phyloP scores from a whole-genome alignment of 2,329 filamentous ascomycete genomes.

The Pestalotiopsis fici region DNA sequence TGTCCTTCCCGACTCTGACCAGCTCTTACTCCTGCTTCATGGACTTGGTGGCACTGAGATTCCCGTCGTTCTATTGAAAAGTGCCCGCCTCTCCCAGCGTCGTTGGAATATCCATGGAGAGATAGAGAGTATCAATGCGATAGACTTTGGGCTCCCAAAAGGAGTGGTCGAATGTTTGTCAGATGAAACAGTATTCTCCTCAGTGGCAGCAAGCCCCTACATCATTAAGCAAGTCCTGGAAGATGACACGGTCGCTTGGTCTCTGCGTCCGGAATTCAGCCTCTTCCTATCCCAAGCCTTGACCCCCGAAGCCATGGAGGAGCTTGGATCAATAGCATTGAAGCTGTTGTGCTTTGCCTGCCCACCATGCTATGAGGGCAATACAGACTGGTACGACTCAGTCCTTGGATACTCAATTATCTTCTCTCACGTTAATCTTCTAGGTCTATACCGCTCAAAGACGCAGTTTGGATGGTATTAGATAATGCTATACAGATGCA shows the following conservation, averaged over 20 bases:
- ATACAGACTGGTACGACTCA: conserved; percentile 26
- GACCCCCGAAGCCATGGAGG: conserved; percentile 16
- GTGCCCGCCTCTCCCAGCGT: conserved; percentile 17
- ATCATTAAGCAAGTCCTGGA: conserved; percentile 16
- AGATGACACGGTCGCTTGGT: conserved; percentile 19
- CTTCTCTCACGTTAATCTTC: not conserved
- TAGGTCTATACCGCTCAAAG: conserved; percentile 25
- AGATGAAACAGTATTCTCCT: conserved; percentile 11
- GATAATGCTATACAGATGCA: conserved; percentile 14
- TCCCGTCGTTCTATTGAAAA: conserved; percentile 23
- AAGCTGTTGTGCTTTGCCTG: conserved; percentile 28
- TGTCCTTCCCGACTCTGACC: conserved; percentile 22
- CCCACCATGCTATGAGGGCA: conserved; percentile 33
- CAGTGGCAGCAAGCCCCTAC: conserved; percentile 12
- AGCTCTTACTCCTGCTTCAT: conserved; percentile 23
- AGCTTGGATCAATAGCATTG: conserved; percentile 19
- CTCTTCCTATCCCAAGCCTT: not conserved
- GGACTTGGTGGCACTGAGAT: conserved; percentile 18
- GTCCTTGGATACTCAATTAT: not conserved
- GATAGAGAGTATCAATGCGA: conserved; percentile 20
- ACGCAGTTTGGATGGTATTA: conserved; percentile 26
- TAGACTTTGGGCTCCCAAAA: conserved; percentile 21
- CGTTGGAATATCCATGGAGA: conserved; percentile 27
- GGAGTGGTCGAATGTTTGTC: conserved; percentile 20
- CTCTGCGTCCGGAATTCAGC: conserved; percentile 16